Evolutionary conservation across 768 basidiomycete genomes (phyloP), one percentile per base, ranked within the genome.

Genomic region (Sarcomyxa edulis): DNA sequence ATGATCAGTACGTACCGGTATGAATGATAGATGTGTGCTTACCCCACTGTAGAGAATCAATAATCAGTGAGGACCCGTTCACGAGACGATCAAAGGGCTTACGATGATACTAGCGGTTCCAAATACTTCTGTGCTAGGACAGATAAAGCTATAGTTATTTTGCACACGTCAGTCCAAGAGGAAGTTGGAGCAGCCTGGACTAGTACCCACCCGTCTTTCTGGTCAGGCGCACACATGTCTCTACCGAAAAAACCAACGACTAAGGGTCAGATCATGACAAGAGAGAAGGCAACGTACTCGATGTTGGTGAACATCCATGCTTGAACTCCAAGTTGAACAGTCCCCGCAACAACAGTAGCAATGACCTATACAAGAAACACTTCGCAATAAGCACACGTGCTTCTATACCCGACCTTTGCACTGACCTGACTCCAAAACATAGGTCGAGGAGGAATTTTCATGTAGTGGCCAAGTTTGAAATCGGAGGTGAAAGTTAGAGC

Each of bases 311-410:
- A 81, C 76, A 81, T 81, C 78, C 76, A 62, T 5, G 63, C 56
- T 49, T 84, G 81, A 11, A 84, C 78, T 10, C 69, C 78, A 5
- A 84, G 65, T 43, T 83, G 82, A 7, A 78, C 74, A 1, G 80
- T 81, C 27, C 76, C 81, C 2, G 81, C 76, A 18, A 85, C 51
- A 4, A 69, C 44, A 4, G 72, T 66, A 15, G 76, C 82, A 28
- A 76, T 50, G 24, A 87, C 61, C 54, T 88, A 20, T 12, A 38
- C 37, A 31, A 46, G 31, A 31, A 23, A 35, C 8, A 6, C 18
- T 26, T 48, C n/a, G 28, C 27, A 23, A 31, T 52, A 43, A 21
- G 28, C 43, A 23, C 32, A 15, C 24, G 19, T 2, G 14, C 45
- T n/a, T n/a, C n/a, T n/a, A n/a, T n/a, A n/a, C n/a, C n/a, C n/a